phyloP scores from a whole-genome alignment of 139 green algal genomes.

The Chlorella ohadii region DNA sequence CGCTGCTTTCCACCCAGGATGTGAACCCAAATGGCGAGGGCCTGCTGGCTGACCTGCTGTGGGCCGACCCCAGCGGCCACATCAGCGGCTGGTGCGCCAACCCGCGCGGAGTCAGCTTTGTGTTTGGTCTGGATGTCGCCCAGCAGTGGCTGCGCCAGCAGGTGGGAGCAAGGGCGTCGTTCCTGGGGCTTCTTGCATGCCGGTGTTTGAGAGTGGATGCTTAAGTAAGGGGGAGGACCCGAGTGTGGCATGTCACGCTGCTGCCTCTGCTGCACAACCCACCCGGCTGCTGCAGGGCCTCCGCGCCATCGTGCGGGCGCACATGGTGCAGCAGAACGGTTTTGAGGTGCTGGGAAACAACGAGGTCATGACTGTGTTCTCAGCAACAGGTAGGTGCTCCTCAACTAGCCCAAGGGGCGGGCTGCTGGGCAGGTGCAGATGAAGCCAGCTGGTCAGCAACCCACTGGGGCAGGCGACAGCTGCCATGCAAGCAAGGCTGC shows the following conservation, averaged over 20 bases:
- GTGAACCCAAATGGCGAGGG: background rate
- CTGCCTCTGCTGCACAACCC: background rate
- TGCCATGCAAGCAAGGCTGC: no score
- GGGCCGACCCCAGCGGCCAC: constrained; percentile 29
- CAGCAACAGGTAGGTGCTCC: background rate
- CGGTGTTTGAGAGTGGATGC: no score
- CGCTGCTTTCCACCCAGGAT: background rate
- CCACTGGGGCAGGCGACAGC: no score
- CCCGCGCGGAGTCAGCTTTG: constrained; percentile 20
- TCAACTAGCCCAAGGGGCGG: no score
- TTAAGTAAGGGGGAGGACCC: no score
- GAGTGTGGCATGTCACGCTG: no score
- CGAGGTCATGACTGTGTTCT: constrained; percentile 41
- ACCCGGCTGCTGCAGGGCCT: background rate
- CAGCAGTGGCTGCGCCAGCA: background rate
- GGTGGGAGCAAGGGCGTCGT: no score
- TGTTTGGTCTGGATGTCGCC: constrained; percentile 28
- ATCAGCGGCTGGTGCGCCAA: constrained; percentile 24
- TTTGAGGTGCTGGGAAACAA: constrained; percentile 36
- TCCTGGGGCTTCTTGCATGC: background rate
- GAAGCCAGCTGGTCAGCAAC: no score
- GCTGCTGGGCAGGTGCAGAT: no score
- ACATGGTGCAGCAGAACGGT: constrained; percentile 32
- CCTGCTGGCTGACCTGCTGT: constrained; percentile 39
- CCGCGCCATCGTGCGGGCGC: constrained; percentile 28